Evolutionary conservation across 2,329 filamentous ascomycete genomes (phyloP).

Genomic region (Fonsecaea pedrosoi): DNA sequence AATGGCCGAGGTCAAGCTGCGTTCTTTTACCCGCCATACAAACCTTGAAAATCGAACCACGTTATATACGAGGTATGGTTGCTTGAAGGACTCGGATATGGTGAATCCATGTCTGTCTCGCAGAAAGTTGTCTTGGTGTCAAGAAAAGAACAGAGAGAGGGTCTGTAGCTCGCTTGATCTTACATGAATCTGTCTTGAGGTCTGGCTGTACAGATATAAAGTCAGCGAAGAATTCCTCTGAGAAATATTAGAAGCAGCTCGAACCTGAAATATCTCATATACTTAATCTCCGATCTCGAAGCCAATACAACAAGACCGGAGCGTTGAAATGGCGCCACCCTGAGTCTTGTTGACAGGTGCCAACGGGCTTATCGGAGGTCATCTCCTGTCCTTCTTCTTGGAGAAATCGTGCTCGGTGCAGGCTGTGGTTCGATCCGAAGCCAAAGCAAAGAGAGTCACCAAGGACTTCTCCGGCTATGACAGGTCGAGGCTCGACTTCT

Average conservation of each 20-base stretch:
- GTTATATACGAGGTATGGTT: neutral
- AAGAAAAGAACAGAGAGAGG: neutral
- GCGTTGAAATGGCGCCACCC: slow-evolving; percentile 1
- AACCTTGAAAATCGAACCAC: neutral
- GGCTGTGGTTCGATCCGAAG: slow-evolving; percentile 38
- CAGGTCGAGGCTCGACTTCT: slow-evolving; percentile 38
- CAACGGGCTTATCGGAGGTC: slow-evolving; percentile 15
- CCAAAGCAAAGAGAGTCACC: slow-evolving; percentile 40
- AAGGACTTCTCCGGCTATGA: slow-evolving; percentile 24
- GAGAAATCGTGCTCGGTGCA: slow-evolving; percentile 18
- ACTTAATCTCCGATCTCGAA: neutral
- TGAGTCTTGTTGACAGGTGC: slow-evolving; percentile 11
- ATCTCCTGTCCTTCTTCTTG: slow-evolving; percentile 13
- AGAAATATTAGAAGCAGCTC: neutral
- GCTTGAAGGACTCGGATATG: neutral
- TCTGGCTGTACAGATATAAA: neutral
- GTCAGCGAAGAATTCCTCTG: neutral
- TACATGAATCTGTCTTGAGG: neutral
- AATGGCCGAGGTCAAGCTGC: neutral
- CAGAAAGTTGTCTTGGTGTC: neutral
- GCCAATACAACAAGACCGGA: neutral
- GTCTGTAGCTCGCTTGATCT: slow-evolving; percentile 5
- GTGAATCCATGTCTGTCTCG: neutral
- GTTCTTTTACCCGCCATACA: neutral
- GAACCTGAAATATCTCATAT: neutral